These are phyloP conservation scores for Lipomyces orientalis DNA, from an alignment of 805 yeast species.

Conservation along the genomic window DNA sequence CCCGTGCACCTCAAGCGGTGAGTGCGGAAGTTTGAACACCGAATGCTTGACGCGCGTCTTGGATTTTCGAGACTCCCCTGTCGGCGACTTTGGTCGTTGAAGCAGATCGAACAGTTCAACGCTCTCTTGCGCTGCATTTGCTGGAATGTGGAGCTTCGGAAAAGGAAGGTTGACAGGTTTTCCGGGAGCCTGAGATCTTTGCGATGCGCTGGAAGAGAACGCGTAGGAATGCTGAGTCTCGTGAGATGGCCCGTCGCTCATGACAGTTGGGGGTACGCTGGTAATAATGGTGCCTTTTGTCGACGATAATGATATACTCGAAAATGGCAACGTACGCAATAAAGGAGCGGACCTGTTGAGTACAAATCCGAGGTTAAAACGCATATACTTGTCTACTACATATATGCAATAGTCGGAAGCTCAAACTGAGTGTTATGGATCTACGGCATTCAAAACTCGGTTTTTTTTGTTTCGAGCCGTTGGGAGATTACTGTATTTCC, in stretches of 20 bases:
- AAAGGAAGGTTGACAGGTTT: slow-evolving; percentile 19
- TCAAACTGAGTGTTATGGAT: neutral
- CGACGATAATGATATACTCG: neutral
- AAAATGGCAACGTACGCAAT: neutral
- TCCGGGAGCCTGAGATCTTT: slow-evolving; percentile 3
- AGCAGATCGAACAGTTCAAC: slow-evolving; percentile 12
- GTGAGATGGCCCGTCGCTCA: neutral
- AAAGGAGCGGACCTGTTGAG: neutral
- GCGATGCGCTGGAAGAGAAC: neutral
- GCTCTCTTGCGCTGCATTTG: neutral
- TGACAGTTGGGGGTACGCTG: neutral
- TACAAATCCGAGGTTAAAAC: neutral
- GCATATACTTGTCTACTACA: neutral
- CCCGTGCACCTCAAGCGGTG: slow-evolving; percentile 35
- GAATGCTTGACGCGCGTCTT: slow-evolving; percentile 20
- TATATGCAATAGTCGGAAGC: neutral
- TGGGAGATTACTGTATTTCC: no score
- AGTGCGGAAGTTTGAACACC: slow-evolving; percentile 14
- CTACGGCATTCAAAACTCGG: neutral
- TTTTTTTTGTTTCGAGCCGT: no score
- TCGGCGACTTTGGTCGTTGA: neutral
- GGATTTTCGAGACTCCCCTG: neutral
- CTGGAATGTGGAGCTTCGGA: slow-evolving; percentile 3
- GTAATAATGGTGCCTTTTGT: neutral
- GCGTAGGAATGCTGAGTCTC: neutral